phyloP scores from a whole-genome alignment of 176 grass and related monocot genomes.

The Themeda triandra region DNA sequence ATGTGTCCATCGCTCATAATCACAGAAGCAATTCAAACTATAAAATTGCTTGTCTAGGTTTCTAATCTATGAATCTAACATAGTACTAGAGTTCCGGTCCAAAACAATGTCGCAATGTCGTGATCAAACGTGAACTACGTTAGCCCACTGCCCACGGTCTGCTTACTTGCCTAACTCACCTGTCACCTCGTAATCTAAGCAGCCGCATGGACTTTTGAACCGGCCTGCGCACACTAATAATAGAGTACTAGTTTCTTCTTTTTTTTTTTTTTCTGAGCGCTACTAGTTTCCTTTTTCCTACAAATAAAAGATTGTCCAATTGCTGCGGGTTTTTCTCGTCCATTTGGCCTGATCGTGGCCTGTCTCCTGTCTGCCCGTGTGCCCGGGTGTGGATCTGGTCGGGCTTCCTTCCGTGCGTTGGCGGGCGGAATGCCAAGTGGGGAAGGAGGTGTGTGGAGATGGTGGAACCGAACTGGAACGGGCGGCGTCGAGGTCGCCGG shows the following conservation, averaged over 20 bases:
- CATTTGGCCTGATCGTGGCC: background rate
- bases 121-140: background rate
- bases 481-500: slow-evolving; percentile 23
- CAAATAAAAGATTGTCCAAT: background rate
- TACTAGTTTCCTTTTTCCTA: background rate
- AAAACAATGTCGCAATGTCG: no score
- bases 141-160: background rate
- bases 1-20: no score
- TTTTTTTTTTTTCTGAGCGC: no score
- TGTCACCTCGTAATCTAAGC: background rate
- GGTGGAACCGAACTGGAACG: background rate
- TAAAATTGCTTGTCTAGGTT: no score
- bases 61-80: no score
- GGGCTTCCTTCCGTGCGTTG: background rate
- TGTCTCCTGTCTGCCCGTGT: slow-evolving; percentile 10
- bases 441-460: slow-evolving; percentile 3
- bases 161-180: background rate
- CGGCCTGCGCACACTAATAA: background rate
- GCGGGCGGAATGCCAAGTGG: slow-evolving; percentile 14
- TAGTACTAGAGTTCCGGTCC: no score
- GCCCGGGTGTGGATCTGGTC: slow-evolving; percentile 6
- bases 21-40: no score
- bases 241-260: background rate
- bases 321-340: background rate
- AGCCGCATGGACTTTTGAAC: background rate